These are phyloP conservation scores for Sphagnum contortum DNA, from an alignment of 225 moss, liverwort and hornwort genomes.

Conservation along the genomic window DNA sequence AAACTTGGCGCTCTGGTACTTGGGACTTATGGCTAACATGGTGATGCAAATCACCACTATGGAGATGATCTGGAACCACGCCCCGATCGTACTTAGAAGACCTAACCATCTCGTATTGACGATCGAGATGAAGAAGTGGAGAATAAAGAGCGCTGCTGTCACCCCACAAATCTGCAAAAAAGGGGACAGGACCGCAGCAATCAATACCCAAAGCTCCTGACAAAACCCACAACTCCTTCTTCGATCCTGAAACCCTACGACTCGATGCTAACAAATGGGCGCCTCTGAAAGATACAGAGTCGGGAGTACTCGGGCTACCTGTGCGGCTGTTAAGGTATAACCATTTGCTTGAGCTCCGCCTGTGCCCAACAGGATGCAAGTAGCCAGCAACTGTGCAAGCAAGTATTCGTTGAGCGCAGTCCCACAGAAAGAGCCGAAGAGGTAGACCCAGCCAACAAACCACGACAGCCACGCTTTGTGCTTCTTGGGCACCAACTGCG, in stretches of 20 bases:
- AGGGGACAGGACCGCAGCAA: neutral
- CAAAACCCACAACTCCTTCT: neutral
- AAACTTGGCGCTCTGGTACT: slow-evolving; percentile 22
- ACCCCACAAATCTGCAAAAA: slow-evolving; percentile 15
- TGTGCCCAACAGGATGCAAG: slow-evolving; percentile 17
- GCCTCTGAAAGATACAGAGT: too few species aligned
- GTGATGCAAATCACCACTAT: slow-evolving; percentile 21
- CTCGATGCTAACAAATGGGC: neutral
- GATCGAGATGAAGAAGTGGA: slow-evolving; percentile 22
- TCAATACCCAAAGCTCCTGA: neutral
- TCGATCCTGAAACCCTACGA: too few species aligned
- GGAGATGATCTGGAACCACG: slow-evolving; percentile 30
- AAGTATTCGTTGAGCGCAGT: slow-evolving; percentile 35
- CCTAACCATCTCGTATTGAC: slow-evolving; percentile 26
- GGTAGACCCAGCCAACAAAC: slow-evolving; percentile 39
- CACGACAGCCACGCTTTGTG: slow-evolving; percentile 31
- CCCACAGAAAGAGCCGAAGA: slow-evolving; percentile 35
- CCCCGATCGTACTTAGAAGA: slow-evolving; percentile 15
- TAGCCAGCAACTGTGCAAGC: slow-evolving; percentile 25
- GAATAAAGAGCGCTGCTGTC: slow-evolving; percentile 21
- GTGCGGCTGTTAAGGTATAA: neutral
- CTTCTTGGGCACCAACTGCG: slow-evolving; percentile 30
- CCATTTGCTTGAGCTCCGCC: slow-evolving; percentile 13
- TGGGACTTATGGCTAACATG: slow-evolving; percentile 17
- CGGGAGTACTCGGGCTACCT: slow-evolving; percentile 1